Evolutionary conservation across 2,329 filamentous ascomycete genomes (phyloP), one percentile per base, ranked within the genome.

Genomic region (Pseudocercospora musae): DNA sequence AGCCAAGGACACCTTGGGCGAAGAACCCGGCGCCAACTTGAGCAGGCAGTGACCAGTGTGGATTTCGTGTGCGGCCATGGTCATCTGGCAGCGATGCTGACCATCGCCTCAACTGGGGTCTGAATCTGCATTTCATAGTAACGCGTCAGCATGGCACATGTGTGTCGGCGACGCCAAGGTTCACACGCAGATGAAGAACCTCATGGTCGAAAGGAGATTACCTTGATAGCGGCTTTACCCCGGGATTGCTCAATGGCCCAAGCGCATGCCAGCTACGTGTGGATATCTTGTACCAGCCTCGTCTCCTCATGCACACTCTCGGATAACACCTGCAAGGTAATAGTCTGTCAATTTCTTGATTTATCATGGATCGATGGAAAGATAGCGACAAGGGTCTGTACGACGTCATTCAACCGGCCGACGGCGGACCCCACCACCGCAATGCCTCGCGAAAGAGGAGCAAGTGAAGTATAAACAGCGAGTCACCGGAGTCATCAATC

Each of bases 371-470:
- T 27, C 20, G 23, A 3, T 52, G 15, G 15, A n/a, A 13, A 27
- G 48, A 52, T 18, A 4, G 7, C 4, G 7, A 25, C 48, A 52
- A 31, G 48, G 48, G 23, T 52, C 11, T 52, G 56, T 48, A 23
- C 58, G 58, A 59, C 58, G 58, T 59, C 58, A 59, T 59, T 37
- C 20, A n/a, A 27, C 27, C 57, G 57, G 46, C 46, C 40, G 31
- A 20, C 48, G 23, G 49, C 42, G 29, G 58, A 59, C 58, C 58
- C 58, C 58, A 54, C 58, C 40, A 54, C 20, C 13, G 48, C 58
- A 29, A 54, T 54, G 58, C 10, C 25, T 59, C 48, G 46, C 40
- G 27, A 40, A 54, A 29, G 49, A 54, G 58, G 37, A 54, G 58
- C 21, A 59, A 31, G 46, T 27, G 58, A 59, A 59, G 58, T 54